Evolutionary conservation across 176 grass and related monocot species (phyloP).

Genomic region (Bothriochloa decipiens): DNA sequence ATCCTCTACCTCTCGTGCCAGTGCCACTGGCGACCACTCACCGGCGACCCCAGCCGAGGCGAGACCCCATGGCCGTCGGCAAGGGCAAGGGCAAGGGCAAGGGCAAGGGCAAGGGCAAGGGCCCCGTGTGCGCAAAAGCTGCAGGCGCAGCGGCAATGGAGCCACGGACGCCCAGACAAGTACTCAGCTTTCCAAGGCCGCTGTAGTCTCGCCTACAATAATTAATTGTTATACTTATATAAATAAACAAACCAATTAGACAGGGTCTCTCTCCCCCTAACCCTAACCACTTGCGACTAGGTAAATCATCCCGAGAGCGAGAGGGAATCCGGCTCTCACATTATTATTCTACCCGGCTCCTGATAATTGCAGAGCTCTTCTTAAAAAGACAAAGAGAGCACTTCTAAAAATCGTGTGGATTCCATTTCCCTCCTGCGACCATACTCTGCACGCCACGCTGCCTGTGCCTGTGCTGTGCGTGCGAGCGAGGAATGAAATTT

Average conservation of each 20-base stretch:
- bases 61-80: too few species aligned
- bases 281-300: conserved; percentile 7
- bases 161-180: conserved; percentile 31
- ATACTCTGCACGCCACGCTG: neutral
- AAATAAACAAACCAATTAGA: neutral
- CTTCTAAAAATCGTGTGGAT: neutral
- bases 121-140: conserved; percentile 12
- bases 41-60: too few species aligned
- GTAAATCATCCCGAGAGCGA: conserved; percentile 39
- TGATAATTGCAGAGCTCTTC: neutral
- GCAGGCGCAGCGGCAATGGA: neutral
- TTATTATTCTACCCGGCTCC: conserved; percentile 3
- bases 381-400: too few species aligned
- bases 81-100: too few species aligned
- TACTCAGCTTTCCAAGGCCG: conserved; percentile 41
- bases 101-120: too few species aligned
- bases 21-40: too few species aligned
- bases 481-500: conserved; percentile 1
- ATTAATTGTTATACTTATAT: neutral
- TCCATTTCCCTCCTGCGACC: neutral
- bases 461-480: conserved; percentile 4
- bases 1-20: too few species aligned
- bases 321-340: conserved; percentile 40
- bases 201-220: neutral
- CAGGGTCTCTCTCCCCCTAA: too few species aligned